Evolutionary conservation across 2,329 filamentous ascomycete genomes (phyloP).

Genomic region (Phyllosticta paracitricarpa): DNA sequence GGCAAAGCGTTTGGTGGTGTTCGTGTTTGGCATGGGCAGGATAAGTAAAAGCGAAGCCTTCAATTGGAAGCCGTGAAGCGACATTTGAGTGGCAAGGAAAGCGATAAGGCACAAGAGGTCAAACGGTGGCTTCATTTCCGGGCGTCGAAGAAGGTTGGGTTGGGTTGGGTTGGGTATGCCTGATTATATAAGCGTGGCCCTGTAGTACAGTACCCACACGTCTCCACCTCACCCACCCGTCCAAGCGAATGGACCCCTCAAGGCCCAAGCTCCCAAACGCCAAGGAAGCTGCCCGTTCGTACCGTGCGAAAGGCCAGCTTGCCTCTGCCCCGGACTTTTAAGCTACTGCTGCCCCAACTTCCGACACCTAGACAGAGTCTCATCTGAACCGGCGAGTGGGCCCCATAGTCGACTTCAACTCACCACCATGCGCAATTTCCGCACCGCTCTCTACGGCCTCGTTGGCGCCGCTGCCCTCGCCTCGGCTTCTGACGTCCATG

Average conservation of each 20-base stretch:
- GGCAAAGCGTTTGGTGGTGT: neutral
- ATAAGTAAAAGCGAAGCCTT: too few species aligned
- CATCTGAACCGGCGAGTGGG: neutral
- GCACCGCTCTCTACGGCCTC: constrained; percentile 26
- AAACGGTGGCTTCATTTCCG: neutral
- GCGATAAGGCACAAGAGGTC: neutral
- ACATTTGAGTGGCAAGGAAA: neutral
- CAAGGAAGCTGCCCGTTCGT: constrained; percentile 2
- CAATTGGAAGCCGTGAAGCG: too few species aligned
- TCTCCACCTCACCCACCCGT: neutral
- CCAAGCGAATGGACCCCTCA: neutral
- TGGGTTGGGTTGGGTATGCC: neutral
- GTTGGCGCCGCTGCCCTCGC: constrained; percentile 49
- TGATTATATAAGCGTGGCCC: neutral
- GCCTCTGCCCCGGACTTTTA: neutral
- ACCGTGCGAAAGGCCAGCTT: constrained; percentile 8
- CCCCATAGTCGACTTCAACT: neutral
- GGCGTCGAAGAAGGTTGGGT: neutral
- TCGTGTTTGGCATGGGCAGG: neutral
- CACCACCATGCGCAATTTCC: constrained; percentile 16
- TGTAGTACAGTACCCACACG: neutral
- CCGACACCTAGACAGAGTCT: neutral
- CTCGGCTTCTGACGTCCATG: constrained; percentile 67
- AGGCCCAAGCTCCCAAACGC: constrained; percentile 7
- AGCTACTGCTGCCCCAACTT: neutral